A percentile compares a stretch with the other conserved stretches of the same genome.
phyloP scores from a whole-genome alignment of 176 grass and related monocot species.

The Stipa capillata region DNA sequence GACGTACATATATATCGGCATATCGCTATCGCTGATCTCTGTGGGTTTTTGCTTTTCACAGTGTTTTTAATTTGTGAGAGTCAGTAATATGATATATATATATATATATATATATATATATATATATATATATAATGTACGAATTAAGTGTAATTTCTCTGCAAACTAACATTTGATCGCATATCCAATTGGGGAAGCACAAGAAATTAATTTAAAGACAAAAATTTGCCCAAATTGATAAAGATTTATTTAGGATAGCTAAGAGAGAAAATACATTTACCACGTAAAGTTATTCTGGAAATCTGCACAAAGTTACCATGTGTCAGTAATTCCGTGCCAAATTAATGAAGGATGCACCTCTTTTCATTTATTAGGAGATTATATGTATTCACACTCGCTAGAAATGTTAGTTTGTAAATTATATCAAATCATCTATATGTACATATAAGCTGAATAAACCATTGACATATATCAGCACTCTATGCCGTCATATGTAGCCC shows the following conservation, averaged over 20 bases:
- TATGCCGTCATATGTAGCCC: conserved; percentile 14
- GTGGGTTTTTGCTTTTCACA: not conserved
- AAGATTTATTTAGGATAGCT: not conserved
- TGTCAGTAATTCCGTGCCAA: too few species aligned
- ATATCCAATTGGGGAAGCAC: not conserved
- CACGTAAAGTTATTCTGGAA: not conserved
- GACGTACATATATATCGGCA: not conserved
- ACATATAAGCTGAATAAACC: not conserved
- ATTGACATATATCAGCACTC: conserved; percentile 25
- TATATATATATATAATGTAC: not conserved
- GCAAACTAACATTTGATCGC: not conserved
- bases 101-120: too few species aligned
- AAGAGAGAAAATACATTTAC: not conserved
- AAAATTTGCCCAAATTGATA: not conserved
- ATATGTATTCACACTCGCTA: not conserved
- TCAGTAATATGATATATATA: too few species aligned
- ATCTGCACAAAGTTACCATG: not conserved
- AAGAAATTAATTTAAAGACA: not conserved
- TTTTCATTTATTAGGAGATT: not conserved
- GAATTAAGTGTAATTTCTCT: not conserved
- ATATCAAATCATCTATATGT: not conserved
- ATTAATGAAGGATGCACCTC: not conserved
- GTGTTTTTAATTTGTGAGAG: not conserved
- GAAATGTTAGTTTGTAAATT: not conserved
- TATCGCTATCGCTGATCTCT: not conserved